phyloP scores from a whole-genome alignment of 305 asterid species.

The Withania somnifera region DNA sequence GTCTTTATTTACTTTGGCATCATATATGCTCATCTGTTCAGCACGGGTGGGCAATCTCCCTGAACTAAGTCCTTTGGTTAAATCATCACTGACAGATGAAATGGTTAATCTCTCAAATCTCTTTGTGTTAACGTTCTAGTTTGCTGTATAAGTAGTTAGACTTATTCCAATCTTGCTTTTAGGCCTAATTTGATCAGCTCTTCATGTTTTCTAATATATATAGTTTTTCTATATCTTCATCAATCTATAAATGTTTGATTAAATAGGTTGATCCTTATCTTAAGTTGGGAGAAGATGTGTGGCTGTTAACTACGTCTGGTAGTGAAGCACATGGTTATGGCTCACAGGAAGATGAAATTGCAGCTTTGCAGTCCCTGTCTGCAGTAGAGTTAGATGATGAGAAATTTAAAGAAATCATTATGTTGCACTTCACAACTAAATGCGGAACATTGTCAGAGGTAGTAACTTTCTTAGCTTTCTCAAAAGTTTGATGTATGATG shows the following conservation, averaged over 20 bases:
- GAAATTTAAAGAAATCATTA: slow-evolving; percentile 25
- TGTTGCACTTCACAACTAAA: slow-evolving; percentile 26
- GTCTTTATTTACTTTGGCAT: slow-evolving; percentile 42
- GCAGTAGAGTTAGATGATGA: slow-evolving; percentile 20
- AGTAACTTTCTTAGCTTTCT: slow-evolving; percentile 1
- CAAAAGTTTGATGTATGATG: not conserved
- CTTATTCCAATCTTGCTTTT: not conserved
- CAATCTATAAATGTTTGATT: not conserved
- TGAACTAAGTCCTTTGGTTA: slow-evolving; percentile 25
- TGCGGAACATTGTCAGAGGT: slow-evolving; percentile 30
- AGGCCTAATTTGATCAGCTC: not conserved
- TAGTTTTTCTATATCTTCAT: not conserved
- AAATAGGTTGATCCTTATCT: slow-evolving; percentile 37
- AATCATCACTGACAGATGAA: slow-evolving; percentile 34
- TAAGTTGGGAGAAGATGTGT: slow-evolving; percentile 30
- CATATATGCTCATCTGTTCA: slow-evolving; percentile 35
- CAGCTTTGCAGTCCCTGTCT: slow-evolving; percentile 29
- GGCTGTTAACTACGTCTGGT: slow-evolving; percentile 17
- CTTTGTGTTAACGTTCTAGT: not conserved
- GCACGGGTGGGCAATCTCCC: slow-evolving; percentile 37
- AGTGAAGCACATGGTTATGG: slow-evolving; percentile 24
- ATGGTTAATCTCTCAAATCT: slow-evolving; percentile 18
- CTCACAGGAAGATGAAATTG: slow-evolving; percentile 32
- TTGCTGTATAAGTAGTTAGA: not conserved
- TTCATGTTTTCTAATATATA: not conserved